Evolutionary conservation across 768 basidiomycete genomes (phyloP), one percentile per base, ranked within the genome.

Genomic region (Lanmaoa rubissima): DNA sequence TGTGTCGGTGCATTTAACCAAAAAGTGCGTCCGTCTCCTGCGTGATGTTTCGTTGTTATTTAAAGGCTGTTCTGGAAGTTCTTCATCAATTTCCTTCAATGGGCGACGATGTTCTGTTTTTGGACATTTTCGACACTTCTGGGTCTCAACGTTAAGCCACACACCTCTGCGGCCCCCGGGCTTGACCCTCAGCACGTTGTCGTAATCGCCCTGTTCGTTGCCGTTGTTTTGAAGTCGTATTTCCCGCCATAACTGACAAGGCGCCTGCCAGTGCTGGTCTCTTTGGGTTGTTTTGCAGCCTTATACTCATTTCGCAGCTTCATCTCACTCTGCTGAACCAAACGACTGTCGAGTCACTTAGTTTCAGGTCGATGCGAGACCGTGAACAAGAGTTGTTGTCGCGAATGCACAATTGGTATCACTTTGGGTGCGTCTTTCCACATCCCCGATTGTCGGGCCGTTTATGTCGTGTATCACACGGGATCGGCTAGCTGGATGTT

Each of bases 1-100:
- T 98, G 94, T 61, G 92, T 97, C 19, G 94, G 94, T 12, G 94
- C 93, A 49, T 82, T 83, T 39, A 98, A 98, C 67, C 90, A 95
- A 62, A 94, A 93, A 73, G 91, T 88, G 55, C 21, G 78, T 53
- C 11, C 46, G 36, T 28, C 44, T 45, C 21, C 1, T 41, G 8
- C 21, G 2, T 39, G 38, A 31, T 38, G 36, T 35, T 36, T 48
- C 24, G 31, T 40, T 21, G 24, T 54, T 39, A 49, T 46, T 26
- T 39, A 5, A 53, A 32, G 2, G 48, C 34, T 43, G 38, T 24
- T 16, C 42, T 3, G 9, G 17, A 12, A 92, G 87, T 94, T 90
- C 74, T 97, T 98, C 71, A 64, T 94, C 51, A 89, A 87, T 64
- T 95, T 96, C 70, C 76, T 84, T 13, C 73, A 82, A 64, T 90